Conservation (phyloP, 768 basidiomycete genomes). For the Tricholoma saponaceum region DNA sequence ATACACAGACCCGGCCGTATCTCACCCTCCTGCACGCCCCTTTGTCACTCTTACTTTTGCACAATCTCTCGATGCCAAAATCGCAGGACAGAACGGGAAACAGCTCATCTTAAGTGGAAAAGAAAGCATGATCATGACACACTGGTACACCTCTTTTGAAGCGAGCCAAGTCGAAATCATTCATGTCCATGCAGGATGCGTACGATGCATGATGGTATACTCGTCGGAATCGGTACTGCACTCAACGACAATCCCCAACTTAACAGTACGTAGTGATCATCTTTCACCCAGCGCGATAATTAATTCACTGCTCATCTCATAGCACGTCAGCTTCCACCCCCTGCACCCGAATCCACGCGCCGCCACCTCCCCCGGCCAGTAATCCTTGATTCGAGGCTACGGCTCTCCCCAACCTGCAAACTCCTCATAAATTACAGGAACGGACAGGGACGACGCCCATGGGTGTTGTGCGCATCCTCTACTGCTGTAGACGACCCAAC, state of each 20-base stretch:
- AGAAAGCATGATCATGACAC: slow-evolving; percentile 92
- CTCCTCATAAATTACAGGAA: slow-evolving; percentile 61
- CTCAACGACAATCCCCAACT: slow-evolving; percentile 92
- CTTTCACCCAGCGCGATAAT: background rate
- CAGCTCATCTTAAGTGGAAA: slow-evolving; percentile 82
- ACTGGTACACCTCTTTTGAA: slow-evolving; percentile 56
- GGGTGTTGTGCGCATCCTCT: slow-evolving; percentile 51
- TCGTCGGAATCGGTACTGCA: slow-evolving; percentile 88
- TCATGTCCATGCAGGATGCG: slow-evolving; percentile 62
- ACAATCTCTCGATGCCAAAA: slow-evolving; percentile 84
- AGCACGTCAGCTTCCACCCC: slow-evolving; percentile 55
- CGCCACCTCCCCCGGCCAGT: slow-evolving; percentile 72
- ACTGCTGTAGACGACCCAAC: slow-evolving; percentile 18
- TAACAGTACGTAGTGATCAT: slow-evolving; percentile 56
- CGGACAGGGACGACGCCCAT: slow-evolving; percentile 64
- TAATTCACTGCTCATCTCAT: background rate
- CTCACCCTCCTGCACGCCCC: slow-evolving; percentile 33
- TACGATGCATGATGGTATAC: slow-evolving; percentile 87
- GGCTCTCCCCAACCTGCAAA: slow-evolving; percentile 62
- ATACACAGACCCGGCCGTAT: slow-evolving; percentile 4
- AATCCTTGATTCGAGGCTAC: slow-evolving; percentile 74
- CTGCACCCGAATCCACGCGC: slow-evolving; percentile 27
- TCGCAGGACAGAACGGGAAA: slow-evolving; percentile 67
- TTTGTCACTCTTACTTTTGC: slow-evolving; percentile 82
- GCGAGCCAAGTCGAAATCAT: background rate